Conservation (phyloP, 2,329 filamentous ascomycete genomes). For the Ceratocystis smalleyi region DNA sequence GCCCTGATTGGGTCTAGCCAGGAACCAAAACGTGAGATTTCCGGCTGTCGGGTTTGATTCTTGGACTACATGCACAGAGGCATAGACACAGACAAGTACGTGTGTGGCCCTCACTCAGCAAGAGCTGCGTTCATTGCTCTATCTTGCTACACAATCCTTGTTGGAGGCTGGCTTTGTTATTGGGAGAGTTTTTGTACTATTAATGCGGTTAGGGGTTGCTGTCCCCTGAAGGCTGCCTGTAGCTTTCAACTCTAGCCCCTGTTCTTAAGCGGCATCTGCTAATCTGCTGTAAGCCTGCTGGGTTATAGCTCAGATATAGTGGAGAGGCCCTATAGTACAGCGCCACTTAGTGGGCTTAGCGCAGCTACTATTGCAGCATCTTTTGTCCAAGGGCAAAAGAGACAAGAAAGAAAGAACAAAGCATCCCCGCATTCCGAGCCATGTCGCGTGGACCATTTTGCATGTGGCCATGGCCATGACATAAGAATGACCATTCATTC, state of each 20-base stretch:
- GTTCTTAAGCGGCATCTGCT: background rate
- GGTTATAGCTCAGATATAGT: background rate
- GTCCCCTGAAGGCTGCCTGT: background rate
- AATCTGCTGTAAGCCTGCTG: background rate
- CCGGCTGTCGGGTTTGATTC: background rate
- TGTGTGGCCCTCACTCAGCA: no score
- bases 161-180: no score
- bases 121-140: background rate
- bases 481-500: no score
- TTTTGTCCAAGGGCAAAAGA: no score
- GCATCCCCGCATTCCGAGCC: no score
- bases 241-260: background rate
- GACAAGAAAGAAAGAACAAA: no score
- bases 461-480: no score
- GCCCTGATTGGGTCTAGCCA: background rate
- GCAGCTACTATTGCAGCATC: no score
- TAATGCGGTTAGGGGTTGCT: background rate
- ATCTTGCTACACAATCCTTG: background rate
- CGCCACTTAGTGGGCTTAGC: no score
- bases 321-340: no score
- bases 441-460: no score
- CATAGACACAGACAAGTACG: no score
- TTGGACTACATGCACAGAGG: background rate
- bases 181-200: background rate
- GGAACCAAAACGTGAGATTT: constrained; percentile 3